Evolutionary conservation across 2,329 filamentous ascomycete genomes (phyloP), one percentile per base, ranked within the genome.

Genomic region (Cryphonectria naterciae): DNA sequence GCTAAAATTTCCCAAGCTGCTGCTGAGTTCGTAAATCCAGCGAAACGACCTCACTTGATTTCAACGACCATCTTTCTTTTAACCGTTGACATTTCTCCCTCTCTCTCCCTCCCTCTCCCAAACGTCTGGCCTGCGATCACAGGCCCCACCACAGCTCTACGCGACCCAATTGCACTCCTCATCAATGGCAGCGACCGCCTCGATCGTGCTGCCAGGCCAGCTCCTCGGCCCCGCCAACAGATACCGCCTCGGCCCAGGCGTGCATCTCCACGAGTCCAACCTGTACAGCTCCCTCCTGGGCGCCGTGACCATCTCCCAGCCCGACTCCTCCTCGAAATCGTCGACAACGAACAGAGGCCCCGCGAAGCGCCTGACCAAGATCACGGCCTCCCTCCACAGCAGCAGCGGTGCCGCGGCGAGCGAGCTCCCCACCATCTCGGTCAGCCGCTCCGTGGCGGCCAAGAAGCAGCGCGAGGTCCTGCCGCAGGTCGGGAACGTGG

Each of bases 231-330:
- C 91, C 25, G 81, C 86, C 25, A 84, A 87, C 69, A 88, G 89
- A 75, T 95, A 92, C 81, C 82, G 86, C 56, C 87, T 94, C 39
- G 95, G 95, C 19, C 85, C 93, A 15, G 96, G 95, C 74, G 97
- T 94, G 0, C 94, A 98, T 80, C 85, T 97, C 74, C 87, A 93
- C 82, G 86, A 92, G 74, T 86, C 89, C 73, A 88, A 91, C 71
- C 88, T 98, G 75, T 92, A 92, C 80, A 91, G 95, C 72, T 97
- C 95, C 28, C 90, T 98, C 73, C 88, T 94, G 65, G 95, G 95
- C 64, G 87, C 87, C 56, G 88, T 95, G 73, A 81, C 85, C 70
- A 82, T 91, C 71, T 82, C 84, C 39, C 82, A 85, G 66, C 82
- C 85, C 71, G 77, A 80, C 46, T 2, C 46, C 22, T 49, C 46